phyloP scores from a whole-genome alignment of 176 grass and related monocot species.

The Pontederia paniculata region DNA sequence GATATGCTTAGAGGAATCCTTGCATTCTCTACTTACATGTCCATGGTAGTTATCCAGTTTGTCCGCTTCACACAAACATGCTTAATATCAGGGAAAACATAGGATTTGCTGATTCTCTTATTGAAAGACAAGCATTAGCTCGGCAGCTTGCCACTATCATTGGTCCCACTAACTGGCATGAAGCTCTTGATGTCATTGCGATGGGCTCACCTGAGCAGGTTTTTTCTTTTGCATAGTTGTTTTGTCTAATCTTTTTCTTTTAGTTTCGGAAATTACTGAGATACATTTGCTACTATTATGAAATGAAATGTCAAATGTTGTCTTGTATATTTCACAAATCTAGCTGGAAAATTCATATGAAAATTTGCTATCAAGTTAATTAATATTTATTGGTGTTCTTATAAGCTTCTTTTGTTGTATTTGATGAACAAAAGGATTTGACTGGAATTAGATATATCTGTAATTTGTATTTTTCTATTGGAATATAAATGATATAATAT shows the following conservation, averaged over 20 bases:
- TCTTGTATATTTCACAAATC: neutral
- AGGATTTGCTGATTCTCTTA: slow-evolving; percentile 51
- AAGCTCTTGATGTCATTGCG: slow-evolving; percentile 92
- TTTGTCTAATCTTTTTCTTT: neutral
- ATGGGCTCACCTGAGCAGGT: slow-evolving; percentile 87
- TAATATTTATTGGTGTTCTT: too few species aligned
- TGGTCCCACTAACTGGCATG: slow-evolving; percentile 84
- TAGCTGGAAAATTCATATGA: neutral
- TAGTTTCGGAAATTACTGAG: too few species aligned
- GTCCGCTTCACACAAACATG: neutral
- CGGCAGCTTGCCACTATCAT: slow-evolving; percentile 39
- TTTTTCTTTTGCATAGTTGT: slow-evolving; percentile 8
- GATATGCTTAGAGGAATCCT: slow-evolving; percentile 5
- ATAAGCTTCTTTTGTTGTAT: too few species aligned
- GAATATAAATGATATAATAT: too few species aligned
- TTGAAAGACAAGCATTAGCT: slow-evolving; percentile 47
- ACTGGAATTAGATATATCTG: too few species aligned
- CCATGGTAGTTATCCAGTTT: slow-evolving; percentile 1
- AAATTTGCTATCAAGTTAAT: too few species aligned
- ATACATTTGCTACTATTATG: too few species aligned
- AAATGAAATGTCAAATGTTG: too few species aligned
- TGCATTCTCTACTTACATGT: slow-evolving; percentile 8
- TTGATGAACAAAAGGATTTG: too few species aligned
- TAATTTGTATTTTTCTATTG: too few species aligned
- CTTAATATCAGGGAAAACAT: slow-evolving; percentile 53